phyloP scores from a whole-genome alignment of 305 asterid genomes.

The Plantago rigida region DNA sequence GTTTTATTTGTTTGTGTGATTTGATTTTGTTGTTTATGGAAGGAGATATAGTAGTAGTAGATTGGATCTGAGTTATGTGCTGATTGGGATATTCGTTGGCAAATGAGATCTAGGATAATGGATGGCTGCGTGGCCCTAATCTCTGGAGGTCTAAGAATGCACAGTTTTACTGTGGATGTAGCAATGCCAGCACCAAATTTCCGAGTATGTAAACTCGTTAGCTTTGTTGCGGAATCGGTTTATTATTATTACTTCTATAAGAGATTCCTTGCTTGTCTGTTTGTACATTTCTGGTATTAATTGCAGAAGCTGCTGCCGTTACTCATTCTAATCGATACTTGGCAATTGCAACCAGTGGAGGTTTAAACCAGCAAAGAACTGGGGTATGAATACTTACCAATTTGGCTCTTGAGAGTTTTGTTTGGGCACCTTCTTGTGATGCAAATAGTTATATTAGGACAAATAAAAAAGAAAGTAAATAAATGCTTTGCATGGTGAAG shows the following conservation, averaged over 20 bases:
- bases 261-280: not conserved
- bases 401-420: not conserved
- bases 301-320: conserved; percentile 58
- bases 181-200: conserved; percentile 62
- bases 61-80: conserved; percentile 37
- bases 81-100: conserved; percentile 36
- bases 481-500: not conserved
- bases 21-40: conserved; percentile 22
- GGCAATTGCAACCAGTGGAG: conserved; percentile 93
- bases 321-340: conserved; percentile 60
- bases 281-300: not conserved
- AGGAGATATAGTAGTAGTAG: conserved; percentile 20
- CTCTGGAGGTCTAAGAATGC: conserved; percentile 73
- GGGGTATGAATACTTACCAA: conserved; percentile 6
- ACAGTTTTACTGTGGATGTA: conserved; percentile 57
- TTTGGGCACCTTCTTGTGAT: not conserved
- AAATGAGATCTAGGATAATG: conserved; percentile 51
- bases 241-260: conserved; percentile 1
- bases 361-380: conserved; percentile 94
- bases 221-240: conserved; percentile 12
- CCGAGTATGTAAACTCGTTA: conserved; percentile 45
- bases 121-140: conserved; percentile 50
- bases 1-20: conserved; percentile 16
- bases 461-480: not conserved
- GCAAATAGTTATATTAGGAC: not conserved